Percentiles rank a stretch among this genome's conserved stretches.
Evolutionary conservation across 805 yeast species (phyloP).

Genomic region (Starmerella asiatica): DNA sequence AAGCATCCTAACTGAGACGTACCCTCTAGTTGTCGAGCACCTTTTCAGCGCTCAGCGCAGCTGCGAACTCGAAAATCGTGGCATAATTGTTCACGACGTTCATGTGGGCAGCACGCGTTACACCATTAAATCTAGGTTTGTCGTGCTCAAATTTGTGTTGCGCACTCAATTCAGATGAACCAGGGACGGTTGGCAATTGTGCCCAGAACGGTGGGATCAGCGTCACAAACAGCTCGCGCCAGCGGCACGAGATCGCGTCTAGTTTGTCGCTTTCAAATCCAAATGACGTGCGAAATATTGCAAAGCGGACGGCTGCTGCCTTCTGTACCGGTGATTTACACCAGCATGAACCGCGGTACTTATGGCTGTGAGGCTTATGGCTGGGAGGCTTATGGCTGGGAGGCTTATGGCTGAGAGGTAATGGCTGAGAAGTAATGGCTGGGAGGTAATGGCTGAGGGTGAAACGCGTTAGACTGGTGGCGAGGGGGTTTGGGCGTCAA

Average conservation of each 20-base stretch:
- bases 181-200: constrained; percentile 56
- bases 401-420: too few species aligned
- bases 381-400: too few species aligned
- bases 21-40: constrained; percentile 44
- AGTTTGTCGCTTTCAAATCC: constrained; percentile 41
- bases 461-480: too few species aligned
- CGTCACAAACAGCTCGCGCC: constrained; percentile 51
- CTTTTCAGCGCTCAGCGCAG: constrained; percentile 31
- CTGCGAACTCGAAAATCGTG: constrained; percentile 29
- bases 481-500: too few species aligned
- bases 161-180: constrained; percentile 62
- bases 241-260: constrained; percentile 49
- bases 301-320: constrained; percentile 55
- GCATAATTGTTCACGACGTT: constrained; percentile 42
- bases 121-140: constrained; percentile 38
- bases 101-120: constrained; percentile 40
- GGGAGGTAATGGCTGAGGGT: too few species aligned
- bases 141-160: neutral
- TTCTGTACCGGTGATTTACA: constrained; percentile 60
- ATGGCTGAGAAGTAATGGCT: too few species aligned
- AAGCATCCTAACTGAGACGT: constrained; percentile 92
- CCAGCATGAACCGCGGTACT: constrained; percentile 51
- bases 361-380: constrained; percentile 6
- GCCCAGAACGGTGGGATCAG: constrained; percentile 29
- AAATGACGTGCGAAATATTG: constrained; percentile 40